phyloP scores from a whole-genome alignment of 106 monocot species.

The Xerophyta viscosa region DNA sequence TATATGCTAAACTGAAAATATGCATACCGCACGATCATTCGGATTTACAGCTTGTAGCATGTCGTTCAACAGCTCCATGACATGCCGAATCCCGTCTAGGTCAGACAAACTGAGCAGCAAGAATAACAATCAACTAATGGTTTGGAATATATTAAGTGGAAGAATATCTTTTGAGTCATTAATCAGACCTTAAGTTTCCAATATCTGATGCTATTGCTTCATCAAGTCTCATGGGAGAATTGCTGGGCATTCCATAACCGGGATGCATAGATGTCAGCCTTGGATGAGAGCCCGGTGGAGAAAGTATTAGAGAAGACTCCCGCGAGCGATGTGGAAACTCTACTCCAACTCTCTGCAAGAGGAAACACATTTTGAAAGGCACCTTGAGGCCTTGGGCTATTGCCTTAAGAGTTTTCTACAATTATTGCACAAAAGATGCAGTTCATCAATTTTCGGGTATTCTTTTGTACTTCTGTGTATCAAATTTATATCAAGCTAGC shows the following conservation, averaged over 20 bases:
- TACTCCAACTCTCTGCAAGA: constrained; percentile 64
- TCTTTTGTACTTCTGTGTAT: no score
- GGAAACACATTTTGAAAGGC: no score
- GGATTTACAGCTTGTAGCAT: constrained; percentile 90
- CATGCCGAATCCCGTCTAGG: constrained; percentile 47
- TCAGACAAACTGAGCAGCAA: constrained; percentile 47
- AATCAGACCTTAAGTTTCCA: constrained; percentile 49
- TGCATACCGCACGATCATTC: constrained; percentile 48
- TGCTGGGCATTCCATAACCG: constrained; percentile 51
- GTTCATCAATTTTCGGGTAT: no score
- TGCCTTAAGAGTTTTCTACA: no score
- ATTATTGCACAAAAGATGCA: no score
- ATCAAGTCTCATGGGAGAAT: constrained; percentile 56
- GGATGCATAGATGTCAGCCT: constrained; percentile 15
- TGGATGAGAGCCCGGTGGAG: constrained; percentile 37
- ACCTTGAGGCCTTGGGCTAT: no score
- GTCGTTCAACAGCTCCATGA: constrained; percentile 68
- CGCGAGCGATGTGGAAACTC: constrained; percentile 57
- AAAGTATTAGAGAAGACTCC: constrained; percentile 68
- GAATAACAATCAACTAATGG: neutral
- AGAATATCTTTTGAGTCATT: no score
- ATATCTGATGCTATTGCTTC: constrained; percentile 82
- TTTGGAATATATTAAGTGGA: no score
- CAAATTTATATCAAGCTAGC: no score
- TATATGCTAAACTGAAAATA: neutral